Base-by-base conservation (phyloP, 2,329 filamentous ascomycete genomes). In the Hirsutella minnesotensis region DNA sequence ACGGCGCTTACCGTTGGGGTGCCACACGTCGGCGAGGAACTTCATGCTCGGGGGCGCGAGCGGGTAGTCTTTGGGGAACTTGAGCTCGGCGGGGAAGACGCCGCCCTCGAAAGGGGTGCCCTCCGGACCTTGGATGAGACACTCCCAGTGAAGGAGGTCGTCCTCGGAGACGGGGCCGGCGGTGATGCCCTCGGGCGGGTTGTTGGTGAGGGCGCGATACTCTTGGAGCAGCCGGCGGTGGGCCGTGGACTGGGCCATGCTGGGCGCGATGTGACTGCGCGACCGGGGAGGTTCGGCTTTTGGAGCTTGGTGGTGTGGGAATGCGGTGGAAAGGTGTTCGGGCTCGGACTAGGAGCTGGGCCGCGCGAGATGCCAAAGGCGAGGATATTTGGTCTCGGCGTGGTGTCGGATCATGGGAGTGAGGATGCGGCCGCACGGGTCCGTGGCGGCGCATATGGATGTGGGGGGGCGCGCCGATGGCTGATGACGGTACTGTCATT, bases 31-130 rank as follows among this genome's bases (percentile, higher is more conserved):
- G 42, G 86, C 86, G 41, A 94, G 70, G 63, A 98, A 98, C 63
- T 84, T 87, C 90, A 98, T 96, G 34, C 84, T 88, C 9, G 92
- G 92, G 47, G 92, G 92, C 53, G 89, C 85, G 5, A 96, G 77
- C n/a, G 92, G 92, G 58, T 98, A 98, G 64, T 98, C 92, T 59
- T 85, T 86, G 5, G 92, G 90, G 57, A 98, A 98, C 56, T 83
- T 88, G 54, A 98, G 77, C 65, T 95, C 88, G 21, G 92, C 92
- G 35, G 89, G 87, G 62, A 96, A 98, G 46, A 98, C 79, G 42
- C 92, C 92, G 46, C 89, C 90, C 69, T 94, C 90, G 55, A 94
- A 98, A 1, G 92, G 92, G 2, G 92, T 98, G 48, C 84, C 92
- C 58, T 95, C 89, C 12, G 92, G 92, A 0, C 92, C 92, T 64